These are phyloP conservation scores for Xylaria palmicola DNA, from an alignment of 495 filamentous ascomycete species.

Conservation along the genomic window DNA sequence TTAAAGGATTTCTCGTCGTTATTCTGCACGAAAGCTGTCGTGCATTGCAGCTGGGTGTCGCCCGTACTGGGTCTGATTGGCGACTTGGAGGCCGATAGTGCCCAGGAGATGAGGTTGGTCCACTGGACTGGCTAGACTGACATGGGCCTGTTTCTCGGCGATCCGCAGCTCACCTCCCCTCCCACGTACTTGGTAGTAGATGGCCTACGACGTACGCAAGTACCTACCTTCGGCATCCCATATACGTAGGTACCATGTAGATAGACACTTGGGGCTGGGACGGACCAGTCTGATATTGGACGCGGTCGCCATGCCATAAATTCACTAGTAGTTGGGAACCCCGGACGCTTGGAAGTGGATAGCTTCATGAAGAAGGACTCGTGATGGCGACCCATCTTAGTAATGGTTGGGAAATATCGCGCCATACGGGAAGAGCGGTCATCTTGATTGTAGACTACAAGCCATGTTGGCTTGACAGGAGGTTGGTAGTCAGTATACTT, in stretches of 20 bases:
- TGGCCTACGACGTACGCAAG: background rate
- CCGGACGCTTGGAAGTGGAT: too few species aligned
- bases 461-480: too few species aligned
- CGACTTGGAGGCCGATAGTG: background rate
- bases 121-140: constrained; percentile 3
- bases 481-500: too few species aligned
- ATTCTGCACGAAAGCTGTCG: constrained; percentile 4
- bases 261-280: background rate
- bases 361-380: too few species aligned
- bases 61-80: background rate
- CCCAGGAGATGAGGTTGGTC: constrained; percentile 10
- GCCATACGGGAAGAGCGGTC: too few species aligned
- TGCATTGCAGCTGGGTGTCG: constrained; percentile 1
- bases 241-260: too few species aligned
- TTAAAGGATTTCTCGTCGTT: constrained; percentile 7
- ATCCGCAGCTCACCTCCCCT: constrained; percentile 1
- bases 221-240: too few species aligned
- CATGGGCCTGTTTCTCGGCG: background rate
- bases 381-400: too few species aligned
- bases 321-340: too few species aligned
- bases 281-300: background rate
- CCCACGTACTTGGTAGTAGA: too few species aligned
- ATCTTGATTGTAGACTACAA: too few species aligned
- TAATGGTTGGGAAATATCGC: too few species aligned
- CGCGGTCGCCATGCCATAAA: constrained; percentile 1